These are phyloP conservation scores for Emergomyces pasteurianus DNA, from an alignment of 2,329 filamentous ascomycete species.

Conservation along the genomic window DNA sequence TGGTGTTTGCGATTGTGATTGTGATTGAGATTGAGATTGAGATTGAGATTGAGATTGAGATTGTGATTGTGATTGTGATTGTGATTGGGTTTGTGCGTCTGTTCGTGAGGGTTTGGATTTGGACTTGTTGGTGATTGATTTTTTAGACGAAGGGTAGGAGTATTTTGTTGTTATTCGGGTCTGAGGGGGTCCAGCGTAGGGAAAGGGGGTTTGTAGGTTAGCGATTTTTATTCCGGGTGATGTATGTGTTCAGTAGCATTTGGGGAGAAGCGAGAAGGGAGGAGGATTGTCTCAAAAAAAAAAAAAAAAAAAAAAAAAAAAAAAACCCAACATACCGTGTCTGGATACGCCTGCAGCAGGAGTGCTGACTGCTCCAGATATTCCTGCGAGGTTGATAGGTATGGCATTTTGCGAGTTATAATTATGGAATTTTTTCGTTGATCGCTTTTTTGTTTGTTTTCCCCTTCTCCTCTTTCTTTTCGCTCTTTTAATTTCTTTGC, in stretches of 20 bases:
- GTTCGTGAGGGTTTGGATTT: constrained; percentile 16
- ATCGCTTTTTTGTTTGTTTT: not conserved
- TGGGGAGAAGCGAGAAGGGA: not conserved
- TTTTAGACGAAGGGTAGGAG: constrained; percentile 43
- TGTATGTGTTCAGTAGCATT: too few species aligned
- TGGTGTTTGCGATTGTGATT: constrained; percentile 16
- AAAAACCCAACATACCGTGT: constrained; percentile 52
- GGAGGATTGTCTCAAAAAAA: too few species aligned
- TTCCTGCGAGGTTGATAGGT: constrained; percentile 70
- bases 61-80: too few species aligned
- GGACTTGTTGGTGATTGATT: constrained; percentile 16
- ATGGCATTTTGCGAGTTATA: constrained; percentile 48
- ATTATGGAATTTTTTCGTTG: not conserved
- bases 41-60: too few species aligned
- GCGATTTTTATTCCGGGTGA: not conserved
- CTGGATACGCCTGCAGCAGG: constrained; percentile 74
- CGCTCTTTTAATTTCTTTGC: not conserved
- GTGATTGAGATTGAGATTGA: too few species aligned
- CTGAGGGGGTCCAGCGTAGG: constrained; percentile 34
- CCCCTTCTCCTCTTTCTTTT: not conserved
- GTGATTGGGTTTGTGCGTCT: constrained; percentile 9
- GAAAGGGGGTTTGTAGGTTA: constrained; percentile 1
- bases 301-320: too few species aligned
- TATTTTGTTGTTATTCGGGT: constrained; percentile 90
- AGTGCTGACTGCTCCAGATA: constrained; percentile 83